These are phyloP conservation scores for Aspergillus tamarii DNA, from an alignment of 2,329 filamentous ascomycete species.

Conservation along the genomic window DNA sequence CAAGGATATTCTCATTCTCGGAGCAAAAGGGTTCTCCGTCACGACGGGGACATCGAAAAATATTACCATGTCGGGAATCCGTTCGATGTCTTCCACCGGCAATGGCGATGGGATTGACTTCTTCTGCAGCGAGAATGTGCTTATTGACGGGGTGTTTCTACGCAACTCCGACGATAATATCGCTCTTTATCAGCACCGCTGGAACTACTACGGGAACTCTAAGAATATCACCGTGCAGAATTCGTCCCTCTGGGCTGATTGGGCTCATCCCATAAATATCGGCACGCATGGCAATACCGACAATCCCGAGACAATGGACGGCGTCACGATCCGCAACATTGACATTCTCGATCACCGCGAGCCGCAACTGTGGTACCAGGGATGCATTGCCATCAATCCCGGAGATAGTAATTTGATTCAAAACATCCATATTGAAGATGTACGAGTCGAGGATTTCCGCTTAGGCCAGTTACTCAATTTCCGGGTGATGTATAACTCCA, in stretches of 20 bases:
- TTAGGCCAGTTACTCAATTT: constrained; percentile 39
- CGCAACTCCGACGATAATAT: constrained; percentile 44
- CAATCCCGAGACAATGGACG: constrained; percentile 36
- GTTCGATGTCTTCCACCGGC: constrained; percentile 31
- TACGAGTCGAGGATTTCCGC: constrained; percentile 34
- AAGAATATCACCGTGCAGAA: constrained; percentile 38
- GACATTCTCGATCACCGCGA: constrained; percentile 44
- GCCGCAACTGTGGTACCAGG: constrained; percentile 40
- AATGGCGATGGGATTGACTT: constrained; percentile 26
- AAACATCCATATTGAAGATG: constrained; percentile 5
- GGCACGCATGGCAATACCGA: constrained; percentile 41
- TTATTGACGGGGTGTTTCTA: constrained; percentile 38
- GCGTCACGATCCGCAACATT: constrained; percentile 36
- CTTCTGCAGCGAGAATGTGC: constrained; percentile 16
- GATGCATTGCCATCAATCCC: constrained; percentile 39
- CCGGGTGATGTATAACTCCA: constrained; percentile 39
- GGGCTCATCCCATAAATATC: constrained; percentile 41
- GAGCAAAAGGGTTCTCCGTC: constrained; percentile 3
- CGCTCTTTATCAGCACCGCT: constrained; percentile 21
- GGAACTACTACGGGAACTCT: constrained; percentile 24
- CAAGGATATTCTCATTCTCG: not conserved
- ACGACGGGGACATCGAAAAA: constrained; percentile 2
- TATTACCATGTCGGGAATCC: not conserved
- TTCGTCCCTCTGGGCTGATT: constrained; percentile 34
- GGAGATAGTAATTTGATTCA: constrained; percentile 39